Evolutionary conservation across 1,284 basidiomycete genomes (phyloP).

Genomic region (Tylopilus orsonianus): DNA sequence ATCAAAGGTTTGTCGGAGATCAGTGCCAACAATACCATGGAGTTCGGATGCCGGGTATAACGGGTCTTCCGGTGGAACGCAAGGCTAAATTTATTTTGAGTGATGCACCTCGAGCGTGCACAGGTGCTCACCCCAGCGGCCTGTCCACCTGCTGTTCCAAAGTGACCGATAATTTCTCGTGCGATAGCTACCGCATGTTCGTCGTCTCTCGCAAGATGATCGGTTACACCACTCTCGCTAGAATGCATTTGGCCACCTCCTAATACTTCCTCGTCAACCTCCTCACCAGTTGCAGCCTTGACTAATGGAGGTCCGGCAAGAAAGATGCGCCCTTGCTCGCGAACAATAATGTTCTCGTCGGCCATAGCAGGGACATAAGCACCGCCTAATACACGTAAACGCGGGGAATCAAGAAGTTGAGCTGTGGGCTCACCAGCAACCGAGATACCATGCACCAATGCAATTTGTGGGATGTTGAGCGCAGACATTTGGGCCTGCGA

Average conservation of each 20-base stretch:
- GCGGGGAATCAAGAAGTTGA: constrained; percentile 5
- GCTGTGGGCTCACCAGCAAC: constrained; percentile 64
- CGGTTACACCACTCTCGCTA: constrained; percentile 89
- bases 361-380: constrained; percentile 97
- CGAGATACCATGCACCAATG: constrained; percentile 91
- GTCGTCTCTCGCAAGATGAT: constrained; percentile 88
- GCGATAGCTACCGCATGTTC: constrained; percentile 87
- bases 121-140: constrained; percentile 47
- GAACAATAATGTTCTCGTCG: constrained; percentile 93
- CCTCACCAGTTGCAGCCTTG: constrained; percentile 93
- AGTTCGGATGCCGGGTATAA: constrained; percentile 81
- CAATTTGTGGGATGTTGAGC: constrained; percentile 87
- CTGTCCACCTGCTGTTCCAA: constrained; percentile 61
- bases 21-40: constrained; percentile 89
- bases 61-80: constrained; percentile 64
- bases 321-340: constrained; percentile 92
- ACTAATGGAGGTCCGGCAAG: constrained; percentile 95
- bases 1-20: constrained; percentile 85
- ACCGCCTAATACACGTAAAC: constrained; percentile 50
- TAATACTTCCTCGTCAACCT: constrained; percentile 89
- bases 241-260: constrained; percentile 96
- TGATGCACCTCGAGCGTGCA: constrained; percentile 8
- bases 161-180: constrained; percentile 77
- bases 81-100: constrained; percentile 46
- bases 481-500: constrained; percentile 86